phyloP scores from a whole-genome alignment of 352 stramenopile genomes.

The Pythium dissimile region DNA sequence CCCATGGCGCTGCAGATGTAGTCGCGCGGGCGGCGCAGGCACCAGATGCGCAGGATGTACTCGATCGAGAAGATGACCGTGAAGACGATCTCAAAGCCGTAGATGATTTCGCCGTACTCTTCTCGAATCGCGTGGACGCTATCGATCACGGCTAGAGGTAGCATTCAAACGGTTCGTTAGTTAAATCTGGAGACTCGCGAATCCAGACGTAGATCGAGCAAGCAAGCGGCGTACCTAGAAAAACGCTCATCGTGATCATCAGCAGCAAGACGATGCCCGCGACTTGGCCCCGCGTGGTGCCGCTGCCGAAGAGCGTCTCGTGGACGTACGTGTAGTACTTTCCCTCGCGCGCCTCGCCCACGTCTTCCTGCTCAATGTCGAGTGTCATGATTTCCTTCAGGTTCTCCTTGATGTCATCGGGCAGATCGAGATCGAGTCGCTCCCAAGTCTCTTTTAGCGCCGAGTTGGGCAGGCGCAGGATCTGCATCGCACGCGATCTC shows the following conservation, averaged over 20 bases:
- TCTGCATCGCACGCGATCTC: slow-evolving; percentile 2
- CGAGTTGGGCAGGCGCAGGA: slow-evolving; percentile 17
- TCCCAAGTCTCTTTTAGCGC: slow-evolving; percentile 21
- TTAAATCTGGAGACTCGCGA: too few relatives aligned
- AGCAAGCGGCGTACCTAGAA: slow-evolving; percentile 39
- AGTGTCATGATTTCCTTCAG: slow-evolving; percentile 15
- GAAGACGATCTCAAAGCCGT: slow-evolving; percentile 38
- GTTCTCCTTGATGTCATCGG: slow-evolving; percentile 19
- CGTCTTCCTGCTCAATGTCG: slow-evolving; percentile 16
- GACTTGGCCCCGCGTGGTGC: slow-evolving; percentile 49
- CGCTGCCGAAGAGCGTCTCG: slow-evolving; percentile 68
- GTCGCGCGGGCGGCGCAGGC: slow-evolving; percentile 32
- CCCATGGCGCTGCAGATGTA: slow-evolving; percentile 50
- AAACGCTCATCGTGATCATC: slow-evolving; percentile 70
- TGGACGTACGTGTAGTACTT: slow-evolving; percentile 55
- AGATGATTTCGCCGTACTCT: slow-evolving; percentile 36
- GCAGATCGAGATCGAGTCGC: slow-evolving; percentile 13
- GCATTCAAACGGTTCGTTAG: too few relatives aligned
- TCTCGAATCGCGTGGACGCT: slow-evolving; percentile 58
- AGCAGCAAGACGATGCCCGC: slow-evolving; percentile 57
- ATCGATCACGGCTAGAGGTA: slow-evolving; percentile 65
- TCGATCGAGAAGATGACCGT: slow-evolving; percentile 44
- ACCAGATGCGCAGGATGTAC: slow-evolving; percentile 36
- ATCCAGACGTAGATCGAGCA: slow-evolving; percentile 9
- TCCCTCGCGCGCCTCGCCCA: slow-evolving; percentile 20